These are phyloP conservation scores for Marasmius tenuissimus DNA, from an alignment of 1,284 basidiomycete genomes.

Conservation along the genomic window DNA sequence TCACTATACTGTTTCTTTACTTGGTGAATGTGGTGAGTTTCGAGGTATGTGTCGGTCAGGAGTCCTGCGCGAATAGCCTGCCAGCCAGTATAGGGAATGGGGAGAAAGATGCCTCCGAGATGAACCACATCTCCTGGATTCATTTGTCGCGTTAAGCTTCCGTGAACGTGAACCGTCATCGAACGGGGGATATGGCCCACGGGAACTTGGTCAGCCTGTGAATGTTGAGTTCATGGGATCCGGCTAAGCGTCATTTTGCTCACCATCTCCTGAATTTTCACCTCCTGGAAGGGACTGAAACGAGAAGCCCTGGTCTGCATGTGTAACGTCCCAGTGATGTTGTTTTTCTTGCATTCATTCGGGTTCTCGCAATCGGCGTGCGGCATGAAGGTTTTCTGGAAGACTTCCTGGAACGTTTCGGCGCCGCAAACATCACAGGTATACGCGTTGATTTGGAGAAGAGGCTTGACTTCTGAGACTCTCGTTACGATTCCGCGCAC, in stretches of 20 bases:
- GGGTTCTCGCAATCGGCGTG: slow-evolving; percentile 86
- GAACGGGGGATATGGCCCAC: slow-evolving; percentile 98
- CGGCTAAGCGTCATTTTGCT: slow-evolving; percentile 18
- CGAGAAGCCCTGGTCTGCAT: slow-evolving; percentile 98
- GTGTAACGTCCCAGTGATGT: slow-evolving; percentile 88
- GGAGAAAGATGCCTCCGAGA: slow-evolving; percentile 86
- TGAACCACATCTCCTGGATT: slow-evolving; percentile 97
- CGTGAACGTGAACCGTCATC: slow-evolving; percentile 95
- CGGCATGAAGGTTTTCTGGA: slow-evolving; percentile 90
- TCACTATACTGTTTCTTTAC: slow-evolving; percentile 97
- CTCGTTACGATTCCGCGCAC: slow-evolving; percentile 98
- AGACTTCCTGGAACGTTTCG: slow-evolving; percentile 98
- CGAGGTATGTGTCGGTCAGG: slow-evolving; percentile 96
- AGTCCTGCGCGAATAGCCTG: slow-evolving; percentile 91
- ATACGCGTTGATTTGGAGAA: slow-evolving; percentile 96
- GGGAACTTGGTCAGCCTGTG: slow-evolving; percentile 96
- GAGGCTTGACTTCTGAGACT: slow-evolving; percentile 97
- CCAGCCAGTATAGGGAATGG: slow-evolving; percentile 88
- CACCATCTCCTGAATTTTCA: slow-evolving; percentile 99
- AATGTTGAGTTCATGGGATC: slow-evolving; percentile 15
- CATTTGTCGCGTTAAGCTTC: slow-evolving; percentile 86
- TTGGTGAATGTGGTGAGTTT: slow-evolving; percentile 89
- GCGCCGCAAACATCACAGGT: slow-evolving; percentile 98
- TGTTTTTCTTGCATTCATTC: slow-evolving; percentile 82
- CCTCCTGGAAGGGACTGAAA: slow-evolving; percentile 98